phyloP scores from a whole-genome alignment of 257 asterid genomes.

The Plantago elongata region DNA sequence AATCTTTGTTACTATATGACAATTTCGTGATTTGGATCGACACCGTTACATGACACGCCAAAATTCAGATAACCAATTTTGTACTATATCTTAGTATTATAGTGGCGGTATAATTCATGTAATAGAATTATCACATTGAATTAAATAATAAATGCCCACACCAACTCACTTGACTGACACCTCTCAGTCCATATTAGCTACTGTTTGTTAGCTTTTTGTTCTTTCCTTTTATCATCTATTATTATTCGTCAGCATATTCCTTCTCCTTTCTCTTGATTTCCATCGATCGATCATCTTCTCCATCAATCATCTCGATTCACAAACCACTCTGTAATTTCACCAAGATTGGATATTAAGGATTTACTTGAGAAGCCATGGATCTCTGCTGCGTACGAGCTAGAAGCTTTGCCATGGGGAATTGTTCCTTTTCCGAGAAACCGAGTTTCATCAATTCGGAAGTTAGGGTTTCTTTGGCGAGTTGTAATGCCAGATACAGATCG shows the following conservation, averaged over 20 bases:
- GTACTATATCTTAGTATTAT: too few species aligned
- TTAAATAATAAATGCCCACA: neutral
- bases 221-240: neutral
- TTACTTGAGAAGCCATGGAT: slow-evolving; percentile 29
- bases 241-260: neutral
- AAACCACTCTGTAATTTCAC: neutral
- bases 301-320: too few species aligned
- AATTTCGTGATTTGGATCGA: too few species aligned
- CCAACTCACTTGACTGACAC: neutral
- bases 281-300: neutral
- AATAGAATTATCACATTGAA: neutral
- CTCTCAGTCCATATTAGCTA: too few species aligned
- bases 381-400: slow-evolving; percentile 44
- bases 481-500: slow-evolving; percentile 35
- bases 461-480: slow-evolving; percentile 30
- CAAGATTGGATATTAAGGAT: neutral
- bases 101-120: neutral
- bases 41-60: too few species aligned
- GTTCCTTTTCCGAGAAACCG: slow-evolving; percentile 51
- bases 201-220: too few species aligned
- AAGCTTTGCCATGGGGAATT: slow-evolving; percentile 28
- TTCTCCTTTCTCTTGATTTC: neutral
- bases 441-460: slow-evolving; percentile 41
- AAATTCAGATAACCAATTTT: too few species aligned
- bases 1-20: too few species aligned